Conservation (phyloP, 495 filamentous ascomycete genomes). For the Aspergillus wentii region DNA sequence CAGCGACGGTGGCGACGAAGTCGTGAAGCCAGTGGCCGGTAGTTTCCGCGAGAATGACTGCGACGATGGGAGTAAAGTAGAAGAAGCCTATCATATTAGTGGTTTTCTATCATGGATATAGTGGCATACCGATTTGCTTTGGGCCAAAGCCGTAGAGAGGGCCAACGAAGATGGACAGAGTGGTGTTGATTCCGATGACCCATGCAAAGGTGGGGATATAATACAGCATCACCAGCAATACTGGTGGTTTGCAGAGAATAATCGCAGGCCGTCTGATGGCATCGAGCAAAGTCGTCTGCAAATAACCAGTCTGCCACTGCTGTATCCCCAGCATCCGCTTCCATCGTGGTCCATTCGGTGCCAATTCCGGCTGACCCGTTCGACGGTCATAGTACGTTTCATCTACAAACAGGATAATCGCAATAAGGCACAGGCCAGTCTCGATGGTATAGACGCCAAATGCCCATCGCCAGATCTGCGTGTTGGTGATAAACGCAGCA, state of each 20-base stretch:
- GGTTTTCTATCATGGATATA: not conserved
- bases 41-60: conserved; percentile 46
- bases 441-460: conserved; percentile 52
- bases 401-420: conserved; percentile 47
- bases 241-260: conserved; percentile 46
- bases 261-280: conserved; percentile 39
- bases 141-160: conserved; percentile 51
- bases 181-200: conserved; percentile 60
- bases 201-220: conserved; percentile 58
- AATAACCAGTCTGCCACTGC: conserved; percentile 31
- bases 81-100: conserved; percentile 35
- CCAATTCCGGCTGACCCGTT: conserved; percentile 12
- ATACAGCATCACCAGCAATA: conserved; percentile 45
- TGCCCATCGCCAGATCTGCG: conserved; percentile 44
- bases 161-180: conserved; percentile 50
- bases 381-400: conserved; percentile 59
- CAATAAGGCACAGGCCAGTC: conserved; percentile 40
- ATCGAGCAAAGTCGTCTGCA: conserved; percentile 36
- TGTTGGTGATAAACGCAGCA: conserved; percentile 52
- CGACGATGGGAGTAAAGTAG: conserved; percentile 57
- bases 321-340: conserved; percentile 40
- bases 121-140: conserved; percentile 40
- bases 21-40: conserved; percentile 60
- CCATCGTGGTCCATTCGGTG: conserved; percentile 40
- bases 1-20: conserved; percentile 40